Evolutionary conservation across 306 rosid species (phyloP).

Genomic region (Rosa lucieae): DNA sequence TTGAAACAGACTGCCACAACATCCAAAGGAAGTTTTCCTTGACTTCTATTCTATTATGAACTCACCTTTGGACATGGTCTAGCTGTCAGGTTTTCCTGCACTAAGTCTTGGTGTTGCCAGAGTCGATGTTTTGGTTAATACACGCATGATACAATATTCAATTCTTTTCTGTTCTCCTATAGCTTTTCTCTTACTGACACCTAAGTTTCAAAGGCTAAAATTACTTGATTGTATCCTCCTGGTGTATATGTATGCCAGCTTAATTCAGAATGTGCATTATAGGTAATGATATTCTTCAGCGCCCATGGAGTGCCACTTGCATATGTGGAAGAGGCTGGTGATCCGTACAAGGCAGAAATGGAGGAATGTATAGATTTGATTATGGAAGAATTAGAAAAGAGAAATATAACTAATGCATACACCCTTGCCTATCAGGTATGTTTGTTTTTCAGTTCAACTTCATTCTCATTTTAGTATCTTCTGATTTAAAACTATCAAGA

Average conservation of each 20-base stretch:
- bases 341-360: conserved; percentile 98
- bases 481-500: neutral
- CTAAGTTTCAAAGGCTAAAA: neutral
- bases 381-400: conserved; percentile 86
- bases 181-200: neutral
- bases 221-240: conserved; percentile 3
- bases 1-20: neutral
- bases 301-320: conserved; percentile 99
- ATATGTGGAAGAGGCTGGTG: conserved; percentile 97
- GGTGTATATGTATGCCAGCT: neutral
- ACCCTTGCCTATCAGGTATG: conserved; percentile 95
- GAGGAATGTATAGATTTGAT: conserved; percentile 93
- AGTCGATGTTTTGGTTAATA: neutral
- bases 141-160: neutral
- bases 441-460: neutral
- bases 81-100: neutral
- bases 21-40: neutral
- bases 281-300: conserved; percentile 91
- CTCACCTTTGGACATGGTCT: neutral
- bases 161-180: neutral
- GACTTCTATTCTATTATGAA: neutral
- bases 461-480: neutral
- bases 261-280: conserved; percentile 24
- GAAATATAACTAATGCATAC: conserved; percentile 66
- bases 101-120: neutral